phyloP scores from a whole-genome alignment of 2,329 filamentous ascomycete species.

The Colletotrichum sp. region DNA sequence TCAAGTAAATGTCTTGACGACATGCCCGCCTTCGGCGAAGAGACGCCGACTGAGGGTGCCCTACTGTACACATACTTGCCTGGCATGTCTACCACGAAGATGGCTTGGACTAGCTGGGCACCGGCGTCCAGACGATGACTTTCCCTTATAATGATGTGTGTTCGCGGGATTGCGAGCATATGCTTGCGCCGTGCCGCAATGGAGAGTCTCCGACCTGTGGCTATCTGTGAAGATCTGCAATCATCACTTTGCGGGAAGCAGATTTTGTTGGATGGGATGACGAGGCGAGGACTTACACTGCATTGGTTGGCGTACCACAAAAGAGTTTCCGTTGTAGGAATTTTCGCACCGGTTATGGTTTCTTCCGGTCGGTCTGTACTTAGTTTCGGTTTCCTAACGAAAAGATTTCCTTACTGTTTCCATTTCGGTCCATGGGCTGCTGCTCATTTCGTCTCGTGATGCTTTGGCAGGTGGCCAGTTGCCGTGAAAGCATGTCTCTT shows the following conservation, averaged over 20 bases:
- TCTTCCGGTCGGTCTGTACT: constrained; percentile 19
- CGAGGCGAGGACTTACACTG: constrained; percentile 54
- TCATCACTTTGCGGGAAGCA: constrained; percentile 38
- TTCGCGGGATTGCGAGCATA: constrained; percentile 19
- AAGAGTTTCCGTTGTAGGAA: constrained; percentile 29
- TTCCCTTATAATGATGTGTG: constrained; percentile 24
- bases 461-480: neutral
- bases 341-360: constrained; percentile 17
- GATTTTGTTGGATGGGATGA: constrained; percentile 51
- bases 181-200: constrained; percentile 39
- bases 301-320: constrained; percentile 56
- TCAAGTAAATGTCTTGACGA: constrained; percentile 65
- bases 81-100: neutral
- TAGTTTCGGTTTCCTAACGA: constrained; percentile 12
- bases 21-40: neutral
- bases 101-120: constrained; percentile 1
- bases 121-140: constrained; percentile 6
- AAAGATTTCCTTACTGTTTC: constrained; percentile 12
- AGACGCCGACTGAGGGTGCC: constrained; percentile 5
- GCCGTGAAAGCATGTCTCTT: neutral
- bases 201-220: constrained; percentile 54
- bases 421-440: neutral
- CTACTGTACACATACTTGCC: constrained; percentile 15
- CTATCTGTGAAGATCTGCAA: constrained; percentile 46
- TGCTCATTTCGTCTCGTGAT: neutral